These are phyloP conservation scores for Themeda triandra DNA, from an alignment of 176 grass and related monocot genomes.

Conservation along the genomic window DNA sequence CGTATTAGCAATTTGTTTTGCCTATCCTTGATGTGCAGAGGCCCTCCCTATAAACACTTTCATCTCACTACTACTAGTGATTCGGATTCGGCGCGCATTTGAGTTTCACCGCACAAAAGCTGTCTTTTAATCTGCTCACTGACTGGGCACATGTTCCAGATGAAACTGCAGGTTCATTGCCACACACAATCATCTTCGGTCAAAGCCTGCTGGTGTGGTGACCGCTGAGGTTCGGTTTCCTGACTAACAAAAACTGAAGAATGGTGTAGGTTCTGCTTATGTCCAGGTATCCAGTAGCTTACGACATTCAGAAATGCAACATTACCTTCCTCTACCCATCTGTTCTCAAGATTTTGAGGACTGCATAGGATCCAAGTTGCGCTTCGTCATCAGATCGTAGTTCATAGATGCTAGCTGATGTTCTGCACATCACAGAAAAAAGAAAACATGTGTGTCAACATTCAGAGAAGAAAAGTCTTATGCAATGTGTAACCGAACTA, in stretches of 20 bases:
- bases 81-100: not conserved
- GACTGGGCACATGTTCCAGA: not conserved
- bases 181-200: not conserved
- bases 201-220: not conserved
- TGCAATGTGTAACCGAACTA: too few species aligned
- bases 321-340: not conserved
- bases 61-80: not conserved
- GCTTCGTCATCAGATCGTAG: slow-evolving; percentile 85
- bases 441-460: not conserved
- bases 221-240: not conserved
- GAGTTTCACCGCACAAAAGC: too few species aligned
- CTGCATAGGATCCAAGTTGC: slow-evolving; percentile 50
- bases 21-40: not conserved
- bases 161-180: not conserved
- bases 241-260: not conserved
- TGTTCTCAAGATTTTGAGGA: slow-evolving; percentile 30
- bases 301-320: not conserved
- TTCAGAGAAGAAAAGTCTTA: not conserved
- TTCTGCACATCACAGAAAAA: slow-evolving; percentile 47
- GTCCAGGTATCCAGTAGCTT: not conserved
- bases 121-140: not conserved
- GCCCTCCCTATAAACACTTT: not conserved
- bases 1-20: not conserved
- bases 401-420: slow-evolving; percentile 95
- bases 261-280: not conserved